phyloP scores from a whole-genome alignment of 768 basidiomycete genomes.

The Lactarius deliciosus region DNA sequence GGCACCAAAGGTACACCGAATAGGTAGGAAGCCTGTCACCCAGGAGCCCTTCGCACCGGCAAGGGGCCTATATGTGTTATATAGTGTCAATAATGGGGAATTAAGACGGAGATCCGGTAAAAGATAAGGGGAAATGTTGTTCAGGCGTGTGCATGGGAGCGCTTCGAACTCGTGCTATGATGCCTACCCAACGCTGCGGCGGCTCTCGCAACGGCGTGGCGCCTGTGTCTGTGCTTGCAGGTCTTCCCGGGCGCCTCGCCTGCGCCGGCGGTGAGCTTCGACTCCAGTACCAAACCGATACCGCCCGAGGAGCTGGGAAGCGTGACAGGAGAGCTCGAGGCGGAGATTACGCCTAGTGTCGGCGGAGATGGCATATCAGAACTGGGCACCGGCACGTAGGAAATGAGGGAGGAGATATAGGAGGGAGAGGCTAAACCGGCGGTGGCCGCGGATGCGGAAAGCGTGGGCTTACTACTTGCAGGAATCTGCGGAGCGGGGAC shows the following conservation, averaged over 20 bases:
- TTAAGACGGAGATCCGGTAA: not conserved
- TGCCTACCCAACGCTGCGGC: not conserved
- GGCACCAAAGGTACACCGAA: not conserved
- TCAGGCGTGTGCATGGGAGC: not conserved
- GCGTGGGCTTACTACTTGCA: conserved; percentile 2
- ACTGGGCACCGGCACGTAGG: conserved; percentile 1
- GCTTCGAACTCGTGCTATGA: not conserved
- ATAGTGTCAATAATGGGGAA: not conserved
- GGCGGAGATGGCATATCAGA: conserved; percentile 2
- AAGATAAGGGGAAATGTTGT: not conserved
- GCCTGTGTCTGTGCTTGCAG: not conserved
- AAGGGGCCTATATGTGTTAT: not conserved
- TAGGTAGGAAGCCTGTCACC: not conserved
- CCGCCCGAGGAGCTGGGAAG: not conserved
- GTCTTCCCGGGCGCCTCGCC: not conserved
- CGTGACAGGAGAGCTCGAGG: not conserved
- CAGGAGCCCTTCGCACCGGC: not conserved
- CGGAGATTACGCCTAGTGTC: not conserved
- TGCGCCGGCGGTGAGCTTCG: not conserved
- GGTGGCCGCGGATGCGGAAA: not conserved
- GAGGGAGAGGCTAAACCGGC: not conserved
- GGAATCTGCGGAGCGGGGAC: not conserved
- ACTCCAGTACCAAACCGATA: not conserved
- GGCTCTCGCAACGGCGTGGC: not conserved
- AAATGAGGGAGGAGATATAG: not conserved